Evolutionary conservation across 495 filamentous ascomycete species (phyloP), one percentile per base, ranked within the genome.

Genomic region (Tuber umbilicatum): DNA sequence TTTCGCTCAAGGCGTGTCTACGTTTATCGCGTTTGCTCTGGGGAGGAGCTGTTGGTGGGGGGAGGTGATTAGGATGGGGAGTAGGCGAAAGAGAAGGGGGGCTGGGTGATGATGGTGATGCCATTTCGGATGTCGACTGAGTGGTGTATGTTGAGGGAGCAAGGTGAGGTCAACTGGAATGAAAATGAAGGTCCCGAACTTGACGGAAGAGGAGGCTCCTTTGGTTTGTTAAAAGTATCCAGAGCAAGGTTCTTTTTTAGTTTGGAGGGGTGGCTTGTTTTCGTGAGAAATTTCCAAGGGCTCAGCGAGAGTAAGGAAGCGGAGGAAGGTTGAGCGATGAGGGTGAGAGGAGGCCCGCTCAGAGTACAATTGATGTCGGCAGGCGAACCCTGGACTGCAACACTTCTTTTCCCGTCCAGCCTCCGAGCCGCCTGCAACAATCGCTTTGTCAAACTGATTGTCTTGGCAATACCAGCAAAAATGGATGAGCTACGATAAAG

Each of bases 1-100:
- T 90, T 50, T 97, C 94, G 41, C 88, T 86, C 71, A 98, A 87
- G 70, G 88, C 87, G 74, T 91, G 91, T 72, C 94, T 90, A 75
- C 92, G 89, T 82, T 97, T 95, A 85, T 98, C 94, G 79, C 93
- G 89, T 86, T 99, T 99, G 5, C 94, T 93, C 42, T 86, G 86
- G 73, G 87, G 83, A 70, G 85, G 85, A 27, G 85, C 82, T 39
- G 75, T 75, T 21, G 77, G 71, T 39, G 73, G 73, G 72, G 69
- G 73, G 17, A 79, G 73, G 60, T 70, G 68, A 23, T 74, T 74
- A 9, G 75, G 75, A 64, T 76, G 76, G 35, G 74, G 73, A 70
- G 69, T 75, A 17, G 79, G 77, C 21, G 76, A 78, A 77, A 81
- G 82, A 71, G 80, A 83, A 73, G 82, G 82, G 72, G 73, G 74